Conservation (phyloP, 83 land plant genomes). For the Thuja plicata region DNA sequence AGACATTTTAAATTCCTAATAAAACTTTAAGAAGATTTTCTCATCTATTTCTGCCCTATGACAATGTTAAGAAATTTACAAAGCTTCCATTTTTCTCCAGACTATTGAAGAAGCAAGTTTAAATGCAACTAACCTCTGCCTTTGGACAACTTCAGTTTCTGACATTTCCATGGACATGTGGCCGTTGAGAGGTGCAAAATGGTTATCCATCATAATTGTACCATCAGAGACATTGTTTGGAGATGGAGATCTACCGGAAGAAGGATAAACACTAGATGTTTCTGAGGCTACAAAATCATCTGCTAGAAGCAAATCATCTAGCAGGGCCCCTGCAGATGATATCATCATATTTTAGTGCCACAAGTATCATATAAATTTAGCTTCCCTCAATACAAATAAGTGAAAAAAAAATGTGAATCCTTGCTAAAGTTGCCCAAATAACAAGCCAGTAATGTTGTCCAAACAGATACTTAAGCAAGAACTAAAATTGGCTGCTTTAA, state of each 20-base stretch:
- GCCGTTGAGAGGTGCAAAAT: slow-evolving; percentile 49
- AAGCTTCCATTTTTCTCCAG: neutral
- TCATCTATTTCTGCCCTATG: neutral
- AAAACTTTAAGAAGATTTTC: neutral
- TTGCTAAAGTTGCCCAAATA: neutral
- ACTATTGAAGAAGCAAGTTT: neutral
- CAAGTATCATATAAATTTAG: neutral
- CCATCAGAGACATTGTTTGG: slow-evolving; percentile 9
- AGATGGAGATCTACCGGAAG: slow-evolving; percentile 12
- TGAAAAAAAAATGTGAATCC: neutral
- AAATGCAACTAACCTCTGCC: slow-evolving; percentile 17
- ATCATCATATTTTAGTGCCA: neutral
- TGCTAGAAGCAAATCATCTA: slow-evolving; percentile 55
- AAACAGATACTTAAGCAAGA: neutral
- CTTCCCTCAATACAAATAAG: neutral
- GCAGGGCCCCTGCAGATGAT: slow-evolving; percentile 33
- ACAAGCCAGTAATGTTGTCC: neutral
- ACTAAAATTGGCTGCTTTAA: neutral
- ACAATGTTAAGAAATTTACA: neutral
- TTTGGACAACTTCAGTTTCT: slow-evolving; percentile 39
- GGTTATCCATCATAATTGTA: slow-evolving; percentile 29
- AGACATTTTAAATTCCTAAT: neutral
- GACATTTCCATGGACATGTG: slow-evolving; percentile 41
- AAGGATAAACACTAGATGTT: slow-evolving; percentile 26
- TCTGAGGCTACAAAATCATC: slow-evolving; percentile 51